Conservation (phyloP, 2,329 filamentous ascomycete species). For the Aspergillus sp. region DNA sequence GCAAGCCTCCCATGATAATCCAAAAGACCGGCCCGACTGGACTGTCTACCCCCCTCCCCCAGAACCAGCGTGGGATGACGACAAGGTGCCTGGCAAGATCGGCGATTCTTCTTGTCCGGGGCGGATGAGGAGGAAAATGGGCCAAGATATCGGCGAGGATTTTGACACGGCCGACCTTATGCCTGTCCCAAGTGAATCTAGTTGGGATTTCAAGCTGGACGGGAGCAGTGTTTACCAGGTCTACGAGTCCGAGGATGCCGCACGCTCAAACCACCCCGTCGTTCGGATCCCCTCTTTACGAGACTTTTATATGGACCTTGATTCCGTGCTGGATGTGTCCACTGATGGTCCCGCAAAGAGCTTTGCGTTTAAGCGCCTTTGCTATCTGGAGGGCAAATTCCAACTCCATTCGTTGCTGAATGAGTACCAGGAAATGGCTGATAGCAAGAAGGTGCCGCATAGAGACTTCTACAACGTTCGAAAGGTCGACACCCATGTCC, state of each 20-base stretch:
- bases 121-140: slow-evolving; percentile 66
- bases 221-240: slow-evolving; percentile 85
- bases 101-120: slow-evolving; percentile 35
- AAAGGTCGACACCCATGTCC: slow-evolving; percentile 97
- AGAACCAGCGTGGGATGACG: slow-evolving; percentile 76
- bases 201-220: slow-evolving; percentile 71
- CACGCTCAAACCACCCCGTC: slow-evolving; percentile 57
- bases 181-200: slow-evolving; percentile 61
- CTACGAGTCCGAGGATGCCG: slow-evolving; percentile 59
- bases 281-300: slow-evolving; percentile 82
- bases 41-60: slow-evolving; percentile 84
- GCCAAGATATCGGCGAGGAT: slow-evolving; percentile 83
- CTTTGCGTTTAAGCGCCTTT: slow-evolving; percentile 87
- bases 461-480: slow-evolving; percentile 98
- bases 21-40: slow-evolving; percentile 75
- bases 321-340: slow-evolving; percentile 76
- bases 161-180: slow-evolving; percentile 72
- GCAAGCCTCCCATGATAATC: slow-evolving; percentile 75
- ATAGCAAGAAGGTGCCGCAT: slow-evolving; percentile 95
- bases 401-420: slow-evolving; percentile 89
- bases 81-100: slow-evolving; percentile 34
- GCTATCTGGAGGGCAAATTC: slow-evolving; percentile 95
- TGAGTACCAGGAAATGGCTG: slow-evolving; percentile 94
- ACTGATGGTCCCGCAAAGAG: slow-evolving; percentile 95
- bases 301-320: slow-evolving; percentile 93